Evolutionary conservation across 352 stramenopile species (phyloP), one percentile per base, ranked within the genome.

Genomic region (Phytophthora sp.): DNA sequence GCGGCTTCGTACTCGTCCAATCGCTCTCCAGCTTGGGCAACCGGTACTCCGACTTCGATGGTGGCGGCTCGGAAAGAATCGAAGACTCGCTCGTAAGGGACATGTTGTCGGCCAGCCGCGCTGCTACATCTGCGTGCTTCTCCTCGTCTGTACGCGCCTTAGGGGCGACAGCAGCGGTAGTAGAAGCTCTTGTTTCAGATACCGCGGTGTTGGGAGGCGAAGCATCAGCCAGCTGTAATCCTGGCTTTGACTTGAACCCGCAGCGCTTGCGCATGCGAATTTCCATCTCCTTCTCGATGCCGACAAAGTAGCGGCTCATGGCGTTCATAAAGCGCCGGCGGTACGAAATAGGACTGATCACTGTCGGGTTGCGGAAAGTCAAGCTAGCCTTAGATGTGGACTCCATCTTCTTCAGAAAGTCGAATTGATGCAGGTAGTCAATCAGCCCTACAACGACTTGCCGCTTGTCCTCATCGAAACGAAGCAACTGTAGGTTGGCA

Each of bases 391-490:
- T 96, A 1, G 87, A 94, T 2, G 85, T 94, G 17, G 87, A 96
- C 63, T 96, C 87, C 79, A 96, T 94, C 49, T 94, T 94, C 60
- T 96, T 96, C 15, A 96, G 55, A 53, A 96, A 92, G 56, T 96
- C 87, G 49, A 92, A 96, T 43, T 96, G 87, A 48, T 96, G 87
- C 50, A 96, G 55, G 44, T 94, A 96, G 54, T 96, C 87, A 53
- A 96, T 96, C 12, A 96, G 63, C 1, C 84, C 83, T 10, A 92
- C 79, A 15, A 92, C 75, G 15, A 96, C 76, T 57, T 84, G 76
- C 0, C 86, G 80, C 15, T 84, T 82, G 13, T 89, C 70, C 54
- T 96, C 87, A 54, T 96, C 83, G 41, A 96, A 94, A 13, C 89
- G 69, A 49, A 96, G 76, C 35, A 94, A 64, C 84, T 91, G 43